Evolutionary conservation across 2,329 filamentous ascomycete genomes (phyloP).

Genomic region (Botrytis tulipae): DNA sequence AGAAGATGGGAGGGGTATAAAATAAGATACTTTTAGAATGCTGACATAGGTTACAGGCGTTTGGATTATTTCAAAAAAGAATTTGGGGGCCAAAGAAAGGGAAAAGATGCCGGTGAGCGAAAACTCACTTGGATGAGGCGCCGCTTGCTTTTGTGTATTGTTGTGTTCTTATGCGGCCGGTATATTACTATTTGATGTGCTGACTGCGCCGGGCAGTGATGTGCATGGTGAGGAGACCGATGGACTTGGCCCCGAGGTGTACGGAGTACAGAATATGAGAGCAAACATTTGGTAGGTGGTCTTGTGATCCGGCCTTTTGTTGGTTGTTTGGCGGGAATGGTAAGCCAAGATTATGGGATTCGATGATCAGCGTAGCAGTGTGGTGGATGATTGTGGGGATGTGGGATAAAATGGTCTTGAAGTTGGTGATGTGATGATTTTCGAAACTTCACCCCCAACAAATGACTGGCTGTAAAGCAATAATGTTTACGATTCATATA

Average conservation of each 20-base stretch:
- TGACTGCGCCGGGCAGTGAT: neutral
- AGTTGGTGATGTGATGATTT: conserved; percentile 8
- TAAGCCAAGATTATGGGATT: neutral
- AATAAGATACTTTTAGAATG: conserved; percentile 7
- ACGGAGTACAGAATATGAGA: neutral
- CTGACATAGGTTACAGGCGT: conserved; percentile 9
- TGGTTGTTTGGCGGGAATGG: neutral
- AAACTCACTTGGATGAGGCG: neutral
- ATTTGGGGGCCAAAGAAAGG: neutral
- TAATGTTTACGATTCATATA: neutral
- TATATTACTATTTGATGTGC: conserved; percentile 1
- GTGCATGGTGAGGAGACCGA: conserved; percentile 1
- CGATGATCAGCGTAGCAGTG: conserved; percentile 4
- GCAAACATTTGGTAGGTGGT: neutral
- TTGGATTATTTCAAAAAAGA: neutral
- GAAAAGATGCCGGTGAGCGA: neutral
- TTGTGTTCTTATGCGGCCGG: neutral
- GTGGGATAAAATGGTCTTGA: neutral
- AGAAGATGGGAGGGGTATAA: neutral
- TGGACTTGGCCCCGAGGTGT: neutral
- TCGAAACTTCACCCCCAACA: neutral
- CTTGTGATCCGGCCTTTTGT: conserved; percentile 7
- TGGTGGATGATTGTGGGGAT: neutral
- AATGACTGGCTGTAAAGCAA: neutral
- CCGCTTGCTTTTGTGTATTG: neutral